Evolutionary conservation across 441 rosid genomes (phyloP), one percentile per base, ranked within the genome.

Genomic region (Corymbia citriodora): DNA sequence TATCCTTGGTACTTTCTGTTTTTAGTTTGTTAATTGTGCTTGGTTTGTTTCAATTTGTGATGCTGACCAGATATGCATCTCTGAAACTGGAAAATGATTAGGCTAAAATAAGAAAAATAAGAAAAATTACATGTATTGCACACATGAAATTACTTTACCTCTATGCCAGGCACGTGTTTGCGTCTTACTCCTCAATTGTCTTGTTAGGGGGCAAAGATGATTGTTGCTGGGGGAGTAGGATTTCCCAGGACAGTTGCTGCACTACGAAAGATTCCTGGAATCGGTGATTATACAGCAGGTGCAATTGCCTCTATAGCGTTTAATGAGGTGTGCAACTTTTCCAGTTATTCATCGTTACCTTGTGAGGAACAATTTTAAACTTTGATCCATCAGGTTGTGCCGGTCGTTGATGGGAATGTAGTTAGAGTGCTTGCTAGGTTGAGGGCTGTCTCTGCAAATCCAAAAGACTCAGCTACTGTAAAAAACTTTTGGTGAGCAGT

Each of bases 271-370:
- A 94, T 97, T 94, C 96, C 96, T 10, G 99, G 99, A 91, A 98
- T 98, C 87, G 99, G 99, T 90, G 97, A 98, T 88, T 97, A 98
- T 89, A 98, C 99, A 52, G 98, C 99, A 31, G 99, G 99, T 90
- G 99, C 99, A 91, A 95, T 98, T 87, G 99, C 98, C 90, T 97
- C 99, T 16, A 97, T 98, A 93, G 98, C 99, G 89, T 98, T 97
- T 91, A 90, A 93, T 45, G 97, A 96, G 96, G 99, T 97, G 89
- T 68, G 88, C 90, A 61, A 48, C 85, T 87, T 93, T 52, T 65
- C 50, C 89, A 88, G 70, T 10, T 87, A 88, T 31, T 74, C 31
- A 29, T 83, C 90, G 82, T 65, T 57, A 81, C 90, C 55, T 72
- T 68, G 21, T 1, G 23, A 88, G 50, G 65, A 33, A 48, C 18